Conservation (phyloP, 2,329 filamentous ascomycete genomes). For the Diplodia mutila region DNA sequence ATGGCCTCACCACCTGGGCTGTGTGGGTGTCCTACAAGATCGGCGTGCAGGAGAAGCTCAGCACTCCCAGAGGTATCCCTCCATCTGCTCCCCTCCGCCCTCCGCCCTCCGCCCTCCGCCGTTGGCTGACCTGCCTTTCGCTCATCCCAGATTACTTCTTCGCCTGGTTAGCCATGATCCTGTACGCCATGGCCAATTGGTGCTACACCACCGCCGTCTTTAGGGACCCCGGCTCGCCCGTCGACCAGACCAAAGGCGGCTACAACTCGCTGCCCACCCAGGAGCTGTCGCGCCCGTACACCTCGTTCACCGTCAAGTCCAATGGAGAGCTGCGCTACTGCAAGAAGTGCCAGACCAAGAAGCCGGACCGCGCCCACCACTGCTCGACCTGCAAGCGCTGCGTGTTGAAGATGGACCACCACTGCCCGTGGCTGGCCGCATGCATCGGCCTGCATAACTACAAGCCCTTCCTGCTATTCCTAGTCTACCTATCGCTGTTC, state of each 20-base stretch:
- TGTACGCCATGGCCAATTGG: conserved; percentile 82
- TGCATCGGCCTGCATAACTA: conserved; percentile 94
- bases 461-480: conserved; percentile 91
- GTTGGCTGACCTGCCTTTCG: neutral
- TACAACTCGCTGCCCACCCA: conserved; percentile 84
- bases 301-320: conserved; percentile 88
- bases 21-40: conserved; percentile 83
- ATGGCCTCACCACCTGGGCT: conserved; percentile 89
- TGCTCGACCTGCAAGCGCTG: conserved; percentile 94
- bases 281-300: conserved; percentile 61
- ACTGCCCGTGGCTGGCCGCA: conserved; percentile 96
- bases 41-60: conserved; percentile 46
- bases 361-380: conserved; percentile 95
- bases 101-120: too few relatives aligned
- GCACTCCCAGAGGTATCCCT: conserved; percentile 7
- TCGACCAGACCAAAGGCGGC: conserved; percentile 51
- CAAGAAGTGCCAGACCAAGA: conserved; percentile 94
- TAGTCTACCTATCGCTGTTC: conserved; percentile 86
- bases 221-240: conserved; percentile 77
- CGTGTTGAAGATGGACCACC: conserved; percentile 99
- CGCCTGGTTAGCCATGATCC: conserved; percentile 66
- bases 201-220: conserved; percentile 94
- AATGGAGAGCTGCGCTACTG: conserved; percentile 87
- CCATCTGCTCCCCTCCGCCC: neutral
- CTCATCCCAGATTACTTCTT: conserved; percentile 43